Conservation (phyloP, 257 asterid species). For the Orobanche coerulescens region DNA sequence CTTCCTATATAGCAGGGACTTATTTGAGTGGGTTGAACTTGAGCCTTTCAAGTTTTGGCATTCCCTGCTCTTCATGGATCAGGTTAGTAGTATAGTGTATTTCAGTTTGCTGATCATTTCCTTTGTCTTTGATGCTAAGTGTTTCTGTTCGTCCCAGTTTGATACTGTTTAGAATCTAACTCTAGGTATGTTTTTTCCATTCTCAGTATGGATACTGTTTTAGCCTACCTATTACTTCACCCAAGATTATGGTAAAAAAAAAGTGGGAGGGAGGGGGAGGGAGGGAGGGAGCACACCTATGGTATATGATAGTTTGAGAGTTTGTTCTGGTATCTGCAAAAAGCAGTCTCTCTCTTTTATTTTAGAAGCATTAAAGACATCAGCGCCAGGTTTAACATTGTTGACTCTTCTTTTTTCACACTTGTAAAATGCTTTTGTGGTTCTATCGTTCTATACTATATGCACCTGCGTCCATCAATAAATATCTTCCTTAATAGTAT, state of each 20-base stretch:
- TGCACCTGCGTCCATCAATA: neutral
- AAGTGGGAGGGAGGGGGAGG: too few relatives aligned
- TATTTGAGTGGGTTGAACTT: conserved; percentile 92
- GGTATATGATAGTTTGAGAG: too few relatives aligned
- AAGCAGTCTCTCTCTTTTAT: neutral
- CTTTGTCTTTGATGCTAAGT: neutral
- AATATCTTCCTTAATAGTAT: neutral
- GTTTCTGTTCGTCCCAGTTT: neutral
- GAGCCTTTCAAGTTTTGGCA: conserved; percentile 95
- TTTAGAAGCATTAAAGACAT: neutral
- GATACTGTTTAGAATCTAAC: conserved; percentile 2
- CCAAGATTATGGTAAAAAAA: neutral
- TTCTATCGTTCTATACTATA: neutral
- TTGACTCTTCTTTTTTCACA: too few relatives aligned
- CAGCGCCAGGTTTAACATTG: neutral
- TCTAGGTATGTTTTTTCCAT: neutral
- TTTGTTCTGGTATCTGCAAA: neutral
- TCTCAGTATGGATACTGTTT: neutral
- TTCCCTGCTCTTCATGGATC: conserved; percentile 94
- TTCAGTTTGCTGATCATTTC: conserved; percentile 20
- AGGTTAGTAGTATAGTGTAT: conserved; percentile 44
- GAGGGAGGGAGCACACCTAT: too few relatives aligned
- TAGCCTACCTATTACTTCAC: neutral
- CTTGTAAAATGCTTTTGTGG: neutral
- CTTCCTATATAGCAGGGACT: conserved; percentile 49